These are phyloP conservation scores for Acacia confusa DNA, from an alignment of 306 rosid genomes.

Conservation along the genomic window DNA sequence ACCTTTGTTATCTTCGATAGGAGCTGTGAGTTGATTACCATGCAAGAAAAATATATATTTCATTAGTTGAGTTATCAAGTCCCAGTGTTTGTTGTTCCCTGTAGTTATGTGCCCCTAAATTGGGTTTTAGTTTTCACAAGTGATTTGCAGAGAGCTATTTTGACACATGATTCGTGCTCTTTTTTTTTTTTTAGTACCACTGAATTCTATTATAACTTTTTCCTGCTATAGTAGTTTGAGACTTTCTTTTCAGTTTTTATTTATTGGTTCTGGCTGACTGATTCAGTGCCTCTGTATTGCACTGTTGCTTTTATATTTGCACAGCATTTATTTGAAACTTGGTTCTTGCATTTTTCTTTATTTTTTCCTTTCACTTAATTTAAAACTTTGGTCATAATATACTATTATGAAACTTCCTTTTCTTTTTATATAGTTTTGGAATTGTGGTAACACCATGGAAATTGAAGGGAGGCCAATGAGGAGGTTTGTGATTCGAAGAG, in stretches of 20 bases:
- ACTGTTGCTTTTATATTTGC: background rate
- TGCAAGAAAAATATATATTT: background rate
- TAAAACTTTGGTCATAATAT: background rate
- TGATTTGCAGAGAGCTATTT: background rate
- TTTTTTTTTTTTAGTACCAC: background rate
- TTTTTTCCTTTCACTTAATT: background rate
- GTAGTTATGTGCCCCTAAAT: background rate
- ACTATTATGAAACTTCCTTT: background rate
- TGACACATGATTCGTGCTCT: background rate
- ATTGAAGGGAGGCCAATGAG: slow-evolving; percentile 37
- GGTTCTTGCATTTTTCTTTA: background rate
- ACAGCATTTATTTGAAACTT: background rate
- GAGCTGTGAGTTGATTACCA: background rate
- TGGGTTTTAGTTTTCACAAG: background rate
- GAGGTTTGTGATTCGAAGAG: slow-evolving; percentile 35
- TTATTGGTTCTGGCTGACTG: background rate
- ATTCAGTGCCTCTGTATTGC: background rate
- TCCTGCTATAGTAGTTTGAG: background rate
- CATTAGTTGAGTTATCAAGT: background rate
- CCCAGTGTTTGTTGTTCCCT: background rate
- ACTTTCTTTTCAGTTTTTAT: background rate
- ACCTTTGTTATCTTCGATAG: background rate
- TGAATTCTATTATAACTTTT: background rate
- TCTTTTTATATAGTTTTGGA: background rate
- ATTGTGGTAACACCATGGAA: slow-evolving; percentile 15